Conservation (phyloP, 73 alveolate genomes). For the Paramecium octaurelia region DNA sequence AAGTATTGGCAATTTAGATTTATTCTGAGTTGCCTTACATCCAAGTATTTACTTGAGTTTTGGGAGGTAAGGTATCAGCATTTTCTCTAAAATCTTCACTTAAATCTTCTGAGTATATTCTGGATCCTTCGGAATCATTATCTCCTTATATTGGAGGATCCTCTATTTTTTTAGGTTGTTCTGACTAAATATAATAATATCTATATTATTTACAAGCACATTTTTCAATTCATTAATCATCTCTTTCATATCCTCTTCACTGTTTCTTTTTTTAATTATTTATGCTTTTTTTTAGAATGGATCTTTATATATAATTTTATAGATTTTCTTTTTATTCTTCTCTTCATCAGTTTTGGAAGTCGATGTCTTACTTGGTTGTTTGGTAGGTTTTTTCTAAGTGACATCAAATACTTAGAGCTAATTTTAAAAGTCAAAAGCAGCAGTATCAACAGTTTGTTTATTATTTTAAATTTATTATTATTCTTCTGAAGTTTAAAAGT, state of each 20-base stretch:
- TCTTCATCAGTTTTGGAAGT: neutral
- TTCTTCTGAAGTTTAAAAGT: neutral
- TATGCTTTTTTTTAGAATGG: neutral
- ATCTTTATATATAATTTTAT: neutral
- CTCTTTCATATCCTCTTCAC: neutral
- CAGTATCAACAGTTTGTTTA: neutral
- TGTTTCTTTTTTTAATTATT: neutral
- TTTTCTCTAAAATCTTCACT: neutral
- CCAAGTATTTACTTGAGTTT: neutral
- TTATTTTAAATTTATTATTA: neutral
- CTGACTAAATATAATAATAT: neutral
- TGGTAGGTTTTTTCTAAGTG: neutral
- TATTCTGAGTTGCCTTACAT: neutral
- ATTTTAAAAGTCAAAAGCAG: neutral
- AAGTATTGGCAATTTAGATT: neutral
- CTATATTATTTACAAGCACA: neutral
- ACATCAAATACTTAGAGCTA: neutral
- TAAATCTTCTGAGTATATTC: neutral
- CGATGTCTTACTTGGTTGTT: neutral
- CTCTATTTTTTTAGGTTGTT: neutral
- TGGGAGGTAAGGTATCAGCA: neutral
- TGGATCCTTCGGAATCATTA: neutral
- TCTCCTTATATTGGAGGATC: neutral
- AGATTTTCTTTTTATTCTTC: neutral
- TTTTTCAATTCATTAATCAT: slow-evolving; percentile 1